Base-by-base conservation (phyloP, 2,329 filamentous ascomycete genomes). In the Aspergillus sp. region DNA sequence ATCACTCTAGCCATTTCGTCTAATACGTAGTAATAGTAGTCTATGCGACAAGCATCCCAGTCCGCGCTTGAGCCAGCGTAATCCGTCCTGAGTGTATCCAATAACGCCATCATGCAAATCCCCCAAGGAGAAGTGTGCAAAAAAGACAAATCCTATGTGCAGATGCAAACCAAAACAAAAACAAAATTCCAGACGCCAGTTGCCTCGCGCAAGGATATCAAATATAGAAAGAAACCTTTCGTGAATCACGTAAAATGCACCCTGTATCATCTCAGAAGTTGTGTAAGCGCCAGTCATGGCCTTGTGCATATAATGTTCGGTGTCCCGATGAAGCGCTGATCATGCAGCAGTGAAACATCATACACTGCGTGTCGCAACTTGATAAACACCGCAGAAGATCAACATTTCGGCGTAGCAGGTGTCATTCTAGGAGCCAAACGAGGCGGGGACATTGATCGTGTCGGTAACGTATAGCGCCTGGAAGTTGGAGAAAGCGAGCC, bases 391-490 rank as follows among this genome's bases (percentile, higher is more conserved):
- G 14, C 44, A 31, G 12, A 43, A 24, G 48, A 17, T 40, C 52
- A 31, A 21, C 31, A 37, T 11, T 39, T 52, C 50, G 57, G 56
- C 12, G 54, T 56, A 47, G 57, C 53, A 37, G 62, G 58, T 17
- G 60, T 65, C 64, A 65, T 65, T 27, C 49, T 61, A 9, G 64
- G 59, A n/a, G 55, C 37, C 15, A 53, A 37, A 11, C 37, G 56
- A 2, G 60, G 37, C 14, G 62, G 51, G 14, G 62, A 60, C 7
- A 53, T 56, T 33, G 59, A 61, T 4, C 55, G 60, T 11, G 55
- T 45, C 33, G 57, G 47, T 49, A 56, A 21, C 6, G 55, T 27
- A 33, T 47, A 52, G n/a, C 40, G 40, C 37, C 53, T 15, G 6
- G 48, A 39, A 19, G 52, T 48, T 39, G 39, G 35, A 12, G 31